A percentile compares a stretch with the other conserved stretches of the same genome.
Evolutionary conservation across 208 protist species (phyloP).

Genomic region (Acanthamoeba culbertsoni): DNA sequence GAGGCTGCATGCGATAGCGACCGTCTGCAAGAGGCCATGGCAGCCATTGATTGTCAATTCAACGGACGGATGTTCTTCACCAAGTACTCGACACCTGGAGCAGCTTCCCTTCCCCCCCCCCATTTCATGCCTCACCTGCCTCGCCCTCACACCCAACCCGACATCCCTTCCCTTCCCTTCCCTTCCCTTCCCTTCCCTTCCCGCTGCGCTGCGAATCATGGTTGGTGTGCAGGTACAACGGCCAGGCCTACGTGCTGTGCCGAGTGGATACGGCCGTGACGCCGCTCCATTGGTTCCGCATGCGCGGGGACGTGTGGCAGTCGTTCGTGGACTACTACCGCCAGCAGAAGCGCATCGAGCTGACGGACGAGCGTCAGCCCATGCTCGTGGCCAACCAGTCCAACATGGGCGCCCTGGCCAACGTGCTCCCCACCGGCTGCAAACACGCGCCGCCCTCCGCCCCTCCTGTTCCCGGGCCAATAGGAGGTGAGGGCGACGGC

Average conservation of each 20-base stretch:
- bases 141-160: neutral
- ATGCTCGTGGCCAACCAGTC: constrained; percentile 45
- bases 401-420: neutral
- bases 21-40: neutral
- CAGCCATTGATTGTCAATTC: neutral
- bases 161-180: neutral
- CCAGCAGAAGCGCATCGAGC: neutral
- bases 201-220: neutral
- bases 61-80: neutral
- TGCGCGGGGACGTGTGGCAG: neutral
- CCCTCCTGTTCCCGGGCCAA: neutral
- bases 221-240: neutral
- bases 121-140: neutral
- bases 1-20: neutral
- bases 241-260: neutral
- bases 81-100: too few relatives aligned
- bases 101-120: neutral
- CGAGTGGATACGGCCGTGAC: neutral
- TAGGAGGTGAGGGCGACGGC: too few relatives aligned
- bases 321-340: constrained; percentile 25
- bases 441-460: neutral
- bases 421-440: neutral
- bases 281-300: neutral
- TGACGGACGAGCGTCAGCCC: neutral
- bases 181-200: neutral